Conservation (phyloP, 176 grass and related monocot genomes). For the Dendrocalamus sinicus region DNA sequence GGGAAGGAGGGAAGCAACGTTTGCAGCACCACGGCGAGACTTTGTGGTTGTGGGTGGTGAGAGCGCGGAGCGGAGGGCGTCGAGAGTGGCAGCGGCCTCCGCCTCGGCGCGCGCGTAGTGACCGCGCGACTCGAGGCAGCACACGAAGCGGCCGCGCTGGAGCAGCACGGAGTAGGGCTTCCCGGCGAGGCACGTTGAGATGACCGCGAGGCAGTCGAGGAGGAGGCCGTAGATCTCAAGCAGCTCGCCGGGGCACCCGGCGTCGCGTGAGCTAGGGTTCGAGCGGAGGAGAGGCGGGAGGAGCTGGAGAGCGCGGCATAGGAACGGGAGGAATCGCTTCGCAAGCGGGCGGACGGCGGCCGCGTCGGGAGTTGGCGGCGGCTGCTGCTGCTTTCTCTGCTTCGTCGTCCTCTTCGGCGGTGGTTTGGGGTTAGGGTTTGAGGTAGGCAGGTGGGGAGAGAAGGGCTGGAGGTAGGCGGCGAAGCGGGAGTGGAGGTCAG, state of each 20-base stretch:
- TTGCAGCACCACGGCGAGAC: slow-evolving; percentile 43
- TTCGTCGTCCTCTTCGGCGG: slow-evolving; percentile 52
- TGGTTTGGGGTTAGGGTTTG: slow-evolving; percentile 51
- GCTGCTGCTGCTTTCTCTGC: slow-evolving; percentile 40
- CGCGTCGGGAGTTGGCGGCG: slow-evolving; percentile 11
- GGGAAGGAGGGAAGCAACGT: slow-evolving; percentile 40
- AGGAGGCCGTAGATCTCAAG: slow-evolving; percentile 62
- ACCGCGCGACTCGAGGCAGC: slow-evolving; percentile 63
- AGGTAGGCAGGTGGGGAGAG: slow-evolving; percentile 43
- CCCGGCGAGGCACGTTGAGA: slow-evolving; percentile 70
- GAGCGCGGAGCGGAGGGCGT: slow-evolving; percentile 57
- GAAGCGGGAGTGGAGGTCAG: slow-evolving; percentile 61
- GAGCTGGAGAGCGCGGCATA: slow-evolving; percentile 66
- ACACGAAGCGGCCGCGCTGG: slow-evolving; percentile 56
- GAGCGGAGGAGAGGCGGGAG: slow-evolving; percentile 62
- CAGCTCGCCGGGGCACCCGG: slow-evolving; percentile 45
- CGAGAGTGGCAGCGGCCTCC: slow-evolving; percentile 58
- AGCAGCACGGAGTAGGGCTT: slow-evolving; percentile 80
- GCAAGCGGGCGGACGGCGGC: slow-evolving; percentile 57
- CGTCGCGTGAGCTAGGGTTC: slow-evolving; percentile 32
- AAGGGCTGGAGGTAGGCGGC: slow-evolving; percentile 72
- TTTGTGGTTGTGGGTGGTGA: slow-evolving; percentile 38
- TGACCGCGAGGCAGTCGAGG: slow-evolving; percentile 64
- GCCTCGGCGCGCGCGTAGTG: slow-evolving; percentile 55
- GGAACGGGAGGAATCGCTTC: slow-evolving; percentile 73